Percentiles rank a stretch among this genome's conserved stretches.
These are phyloP conservation scores for Murraya koenigii DNA, from an alignment of 345 rosid genomes.

Conservation along the genomic window DNA sequence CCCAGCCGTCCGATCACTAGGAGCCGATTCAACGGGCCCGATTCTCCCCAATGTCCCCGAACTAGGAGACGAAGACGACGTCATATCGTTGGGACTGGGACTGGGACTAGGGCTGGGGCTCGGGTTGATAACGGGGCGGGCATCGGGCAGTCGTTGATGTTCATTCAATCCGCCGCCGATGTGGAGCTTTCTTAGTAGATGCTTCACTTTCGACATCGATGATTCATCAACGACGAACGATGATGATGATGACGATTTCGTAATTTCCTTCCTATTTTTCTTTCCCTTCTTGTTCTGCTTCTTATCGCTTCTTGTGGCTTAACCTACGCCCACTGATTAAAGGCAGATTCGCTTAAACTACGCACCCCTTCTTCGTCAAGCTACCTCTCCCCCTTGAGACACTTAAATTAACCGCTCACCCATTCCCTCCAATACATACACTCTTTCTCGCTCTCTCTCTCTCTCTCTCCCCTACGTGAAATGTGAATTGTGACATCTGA, in stretches of 20 bases:
- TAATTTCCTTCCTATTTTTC: slow-evolving; percentile 11
- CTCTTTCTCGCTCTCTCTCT: neutral
- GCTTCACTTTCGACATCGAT: slow-evolving; percentile 92
- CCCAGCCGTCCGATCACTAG: slow-evolving; percentile 39
- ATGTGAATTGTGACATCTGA: neutral
- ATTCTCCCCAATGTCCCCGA: slow-evolving; percentile 41
- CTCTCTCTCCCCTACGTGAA: neutral
- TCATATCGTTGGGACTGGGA: slow-evolving; percentile 29
- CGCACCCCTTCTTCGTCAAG: slow-evolving; percentile 68
- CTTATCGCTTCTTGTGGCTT: slow-evolving; percentile 29
- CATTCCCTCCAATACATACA: slow-evolving; percentile 40
- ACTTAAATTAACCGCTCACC: slow-evolving; percentile 52
- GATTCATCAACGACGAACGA: slow-evolving; percentile 56
- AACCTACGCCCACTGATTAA: slow-evolving; percentile 46
- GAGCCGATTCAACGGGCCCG: slow-evolving; percentile 47
- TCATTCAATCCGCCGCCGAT: slow-evolving; percentile 71
- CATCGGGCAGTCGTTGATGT: slow-evolving; percentile 48
- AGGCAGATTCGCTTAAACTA: slow-evolving; percentile 64
- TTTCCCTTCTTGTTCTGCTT: slow-evolving; percentile 1
- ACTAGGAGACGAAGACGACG: slow-evolving; percentile 40
- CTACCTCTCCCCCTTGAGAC: slow-evolving; percentile 40
- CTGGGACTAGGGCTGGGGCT: slow-evolving; percentile 37
- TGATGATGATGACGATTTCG: slow-evolving; percentile 23
- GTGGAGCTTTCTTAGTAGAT: slow-evolving; percentile 85
- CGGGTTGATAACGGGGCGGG: slow-evolving; percentile 42